These are phyloP conservation scores for Senna siamea DNA, from an alignment of 306 rosid genomes.

Conservation along the genomic window DNA sequence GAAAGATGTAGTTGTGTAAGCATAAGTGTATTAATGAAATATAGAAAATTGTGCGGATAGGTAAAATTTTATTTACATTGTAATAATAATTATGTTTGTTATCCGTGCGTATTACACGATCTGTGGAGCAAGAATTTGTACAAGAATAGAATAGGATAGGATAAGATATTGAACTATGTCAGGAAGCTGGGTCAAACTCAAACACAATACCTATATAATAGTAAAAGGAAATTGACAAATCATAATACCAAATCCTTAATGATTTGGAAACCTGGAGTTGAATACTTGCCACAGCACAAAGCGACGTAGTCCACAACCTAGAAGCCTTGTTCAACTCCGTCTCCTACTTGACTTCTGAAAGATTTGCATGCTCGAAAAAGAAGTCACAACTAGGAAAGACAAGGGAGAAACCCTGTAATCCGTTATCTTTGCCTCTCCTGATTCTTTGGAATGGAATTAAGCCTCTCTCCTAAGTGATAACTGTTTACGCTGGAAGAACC, in stretches of 20 bases:
- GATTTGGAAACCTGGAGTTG: too few relatives aligned
- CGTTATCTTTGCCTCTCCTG: background rate
- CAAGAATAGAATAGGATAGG: too few relatives aligned
- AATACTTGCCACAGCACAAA: background rate
- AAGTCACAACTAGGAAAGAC: background rate
- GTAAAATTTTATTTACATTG: background rate
- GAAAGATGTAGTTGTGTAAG: too few relatives aligned
- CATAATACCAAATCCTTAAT: too few relatives aligned
- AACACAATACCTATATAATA: background rate
- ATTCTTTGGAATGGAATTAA: conserved; percentile 3
- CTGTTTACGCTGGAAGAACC: too few relatives aligned
- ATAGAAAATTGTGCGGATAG: too few relatives aligned
- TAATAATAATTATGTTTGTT: too few relatives aligned
- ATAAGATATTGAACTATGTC: too few relatives aligned
- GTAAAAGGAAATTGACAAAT: too few relatives aligned
- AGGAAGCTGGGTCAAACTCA: background rate
- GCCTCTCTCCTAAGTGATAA: background rate
- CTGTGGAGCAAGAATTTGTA: too few relatives aligned
- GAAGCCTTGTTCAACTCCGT: background rate
- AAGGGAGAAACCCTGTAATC: background rate
- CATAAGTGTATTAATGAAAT: too few relatives aligned
- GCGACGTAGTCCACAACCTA: background rate
- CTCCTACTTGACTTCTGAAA: conserved; percentile 11
- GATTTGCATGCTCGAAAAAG: background rate
- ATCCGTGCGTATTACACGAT: too few relatives aligned